A percentile compares a stretch with the other conserved stretches of the same genome.
These are phyloP conservation scores for Cladosporium phlei DNA, from an alignment of 2,329 filamentous ascomycete genomes.

Conservation along the genomic window DNA sequence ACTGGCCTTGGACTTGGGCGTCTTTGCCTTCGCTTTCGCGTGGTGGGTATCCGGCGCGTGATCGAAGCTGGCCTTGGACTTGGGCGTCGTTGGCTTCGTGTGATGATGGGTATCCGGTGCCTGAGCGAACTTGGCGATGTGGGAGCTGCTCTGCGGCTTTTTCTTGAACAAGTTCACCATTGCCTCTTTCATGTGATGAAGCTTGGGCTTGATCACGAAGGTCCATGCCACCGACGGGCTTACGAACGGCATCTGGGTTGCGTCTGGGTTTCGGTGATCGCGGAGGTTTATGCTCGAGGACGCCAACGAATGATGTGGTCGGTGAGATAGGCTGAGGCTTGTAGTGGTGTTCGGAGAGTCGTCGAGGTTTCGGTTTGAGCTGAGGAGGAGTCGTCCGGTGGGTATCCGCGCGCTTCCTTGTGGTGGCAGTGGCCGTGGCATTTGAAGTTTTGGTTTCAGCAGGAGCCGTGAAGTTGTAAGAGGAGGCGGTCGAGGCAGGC, in stretches of 20 bases:
- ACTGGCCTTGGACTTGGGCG: too few species aligned
- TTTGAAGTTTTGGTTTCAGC: neutral
- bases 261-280: constrained; percentile 28
- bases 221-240: constrained; percentile 24
- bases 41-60: too few species aligned
- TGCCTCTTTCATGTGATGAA: constrained; percentile 19
- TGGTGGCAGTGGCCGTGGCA: constrained; percentile 1
- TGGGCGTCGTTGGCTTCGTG: too few species aligned
- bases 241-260: constrained; percentile 38
- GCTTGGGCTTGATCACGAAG: constrained; percentile 28
- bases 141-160: neutral
- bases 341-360: constrained; percentile 19
- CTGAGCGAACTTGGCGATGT: neutral
- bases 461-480: constrained; percentile 8
- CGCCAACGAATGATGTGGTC: constrained; percentile 60
- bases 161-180: constrained; percentile 3
- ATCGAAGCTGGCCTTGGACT: too few species aligned
- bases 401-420: constrained; percentile 4
- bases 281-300: constrained; percentile 57
- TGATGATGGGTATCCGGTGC: neutral
- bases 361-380: constrained; percentile 28
- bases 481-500: constrained; percentile 15
- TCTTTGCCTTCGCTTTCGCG: too few species aligned
- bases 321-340: constrained; percentile 35
- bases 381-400: constrained; percentile 22